Percentiles rank a stretch among this genome's conserved stretches.
Evolutionary conservation across 2,329 filamentous ascomycete genomes (phyloP).

Genomic region (Cladophialophora exuberans): DNA sequence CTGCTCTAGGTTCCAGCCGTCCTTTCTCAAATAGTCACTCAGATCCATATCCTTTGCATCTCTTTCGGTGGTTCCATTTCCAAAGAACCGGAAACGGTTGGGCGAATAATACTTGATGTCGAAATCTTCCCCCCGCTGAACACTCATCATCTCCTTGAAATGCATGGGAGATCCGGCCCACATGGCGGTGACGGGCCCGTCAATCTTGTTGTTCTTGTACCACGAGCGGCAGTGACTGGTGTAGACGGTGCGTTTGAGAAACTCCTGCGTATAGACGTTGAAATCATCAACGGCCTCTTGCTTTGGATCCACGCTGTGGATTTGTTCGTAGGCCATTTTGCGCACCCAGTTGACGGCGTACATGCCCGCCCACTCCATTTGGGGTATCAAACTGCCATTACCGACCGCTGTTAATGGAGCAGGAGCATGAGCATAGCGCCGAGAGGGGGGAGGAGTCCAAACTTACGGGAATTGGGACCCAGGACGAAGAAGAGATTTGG

Average conservation of each 20-base stretch:
- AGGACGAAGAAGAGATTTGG: conserved; percentile 39
- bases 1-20: conserved; percentile 7
- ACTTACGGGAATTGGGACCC: conserved; percentile 31
- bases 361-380: conserved; percentile 29
- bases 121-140: conserved; percentile 48
- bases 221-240: conserved; percentile 32
- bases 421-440: not conserved
- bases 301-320: conserved; percentile 34
- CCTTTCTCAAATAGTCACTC: conserved; percentile 22
- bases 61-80: conserved; percentile 35
- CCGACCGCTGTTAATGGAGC: not conserved
- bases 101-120: conserved; percentile 41
- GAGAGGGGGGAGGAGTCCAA: not conserved
- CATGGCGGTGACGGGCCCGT: conserved; percentile 45
- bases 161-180: conserved; percentile 56
- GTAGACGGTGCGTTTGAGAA: conserved; percentile 34
- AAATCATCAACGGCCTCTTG: conserved; percentile 23
- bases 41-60: conserved; percentile 27
- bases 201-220: conserved; percentile 32
- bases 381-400: not conserved
- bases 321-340: conserved; percentile 40
- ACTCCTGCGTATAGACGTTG: conserved; percentile 27
- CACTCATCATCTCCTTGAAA: conserved; percentile 47
- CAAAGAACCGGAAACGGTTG: conserved; percentile 37
- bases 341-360: conserved; percentile 44